phyloP scores from a whole-genome alignment of 108 stramenopile genomes.

The Stephanodiscus triporus region DNA sequence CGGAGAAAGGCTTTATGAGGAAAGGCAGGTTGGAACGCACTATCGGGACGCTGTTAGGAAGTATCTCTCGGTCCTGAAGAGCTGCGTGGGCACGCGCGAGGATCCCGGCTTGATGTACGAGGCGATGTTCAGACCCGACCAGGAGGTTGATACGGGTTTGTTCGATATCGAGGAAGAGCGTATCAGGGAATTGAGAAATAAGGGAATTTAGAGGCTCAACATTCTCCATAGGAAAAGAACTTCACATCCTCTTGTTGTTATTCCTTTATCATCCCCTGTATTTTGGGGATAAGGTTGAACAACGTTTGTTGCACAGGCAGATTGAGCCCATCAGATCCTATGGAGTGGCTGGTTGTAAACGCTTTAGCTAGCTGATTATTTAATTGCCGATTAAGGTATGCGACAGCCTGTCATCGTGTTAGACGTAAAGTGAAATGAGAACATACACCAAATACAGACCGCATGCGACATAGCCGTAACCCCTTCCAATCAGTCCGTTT shows the following conservation, averaged over 20 bases:
- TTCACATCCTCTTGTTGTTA: too few species aligned
- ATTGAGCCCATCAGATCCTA: too few species aligned
- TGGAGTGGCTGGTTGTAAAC: too few species aligned
- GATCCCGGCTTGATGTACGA: slow-evolving; percentile 74
- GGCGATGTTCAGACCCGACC: slow-evolving; percentile 66
- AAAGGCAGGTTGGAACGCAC: slow-evolving; percentile 55
- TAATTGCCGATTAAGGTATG: too few species aligned
- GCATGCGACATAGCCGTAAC: slow-evolving; percentile 46
- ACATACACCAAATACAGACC: slow-evolving; percentile 45
- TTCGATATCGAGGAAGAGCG: slow-evolving; percentile 69
- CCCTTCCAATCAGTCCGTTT: slow-evolving; percentile 45
- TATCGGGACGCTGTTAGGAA: slow-evolving; percentile 46
- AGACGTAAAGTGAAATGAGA: slow-evolving; percentile 32
- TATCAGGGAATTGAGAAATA: slow-evolving; percentile 44
- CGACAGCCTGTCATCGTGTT: too few species aligned
- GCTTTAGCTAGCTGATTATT: too few species aligned
- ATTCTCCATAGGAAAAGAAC: background rate
- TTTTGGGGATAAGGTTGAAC: too few species aligned
- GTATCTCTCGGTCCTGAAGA: slow-evolving; percentile 55
- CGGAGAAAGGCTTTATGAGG: slow-evolving; percentile 62
- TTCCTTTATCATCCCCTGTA: too few species aligned
- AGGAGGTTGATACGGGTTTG: slow-evolving; percentile 63
- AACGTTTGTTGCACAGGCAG: too few species aligned
- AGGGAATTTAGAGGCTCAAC: slow-evolving; percentile 28
- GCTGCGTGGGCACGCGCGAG: slow-evolving; percentile 47